Evolutionary conservation across 1,284 basidiomycete species (phyloP).

Genomic region (Moniliophthora roreri): DNA sequence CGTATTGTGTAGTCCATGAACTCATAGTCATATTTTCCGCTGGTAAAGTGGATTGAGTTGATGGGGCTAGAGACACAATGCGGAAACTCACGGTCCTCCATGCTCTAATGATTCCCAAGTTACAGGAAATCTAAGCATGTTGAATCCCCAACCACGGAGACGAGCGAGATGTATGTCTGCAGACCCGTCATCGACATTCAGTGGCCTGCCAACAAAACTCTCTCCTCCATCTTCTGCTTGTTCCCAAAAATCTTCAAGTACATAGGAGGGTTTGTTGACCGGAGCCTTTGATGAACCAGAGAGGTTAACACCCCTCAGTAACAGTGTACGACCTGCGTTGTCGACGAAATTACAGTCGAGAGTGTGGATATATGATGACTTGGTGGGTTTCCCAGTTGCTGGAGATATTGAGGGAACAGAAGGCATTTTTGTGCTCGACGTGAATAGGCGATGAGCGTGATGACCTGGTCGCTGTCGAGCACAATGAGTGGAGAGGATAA

Average conservation of each 20-base stretch:
- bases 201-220: slow-evolving; percentile 75
- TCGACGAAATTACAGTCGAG: slow-evolving; percentile 81
- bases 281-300: slow-evolving; percentile 89
- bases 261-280: slow-evolving; percentile 62
- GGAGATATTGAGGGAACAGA: slow-evolving; percentile 61
- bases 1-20: slow-evolving; percentile 92
- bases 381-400: slow-evolving; percentile 60
- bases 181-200: slow-evolving; percentile 82
- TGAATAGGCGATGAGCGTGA: background rate
- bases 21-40: slow-evolving; percentile 87
- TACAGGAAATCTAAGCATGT: slow-evolving; percentile 88
- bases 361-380: slow-evolving; percentile 65
- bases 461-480: slow-evolving; percentile 2
- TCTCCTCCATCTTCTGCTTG: slow-evolving; percentile 73
- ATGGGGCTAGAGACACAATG: slow-evolving; percentile 1
- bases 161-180: slow-evolving; percentile 89
- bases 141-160: slow-evolving; percentile 92
- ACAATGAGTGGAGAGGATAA: background rate
- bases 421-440: slow-evolving; percentile 48
- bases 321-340: slow-evolving; percentile 76
- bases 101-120: slow-evolving; percentile 97
- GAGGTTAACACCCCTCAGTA: slow-evolving; percentile 92
- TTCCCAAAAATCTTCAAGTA: slow-evolving; percentile 87
- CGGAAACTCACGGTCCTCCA: slow-evolving; percentile 80
- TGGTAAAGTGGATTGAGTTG: slow-evolving; percentile 28